Conservation (phyloP, 768 basidiomycete species). For the Termitomyces sp. region DNA sequence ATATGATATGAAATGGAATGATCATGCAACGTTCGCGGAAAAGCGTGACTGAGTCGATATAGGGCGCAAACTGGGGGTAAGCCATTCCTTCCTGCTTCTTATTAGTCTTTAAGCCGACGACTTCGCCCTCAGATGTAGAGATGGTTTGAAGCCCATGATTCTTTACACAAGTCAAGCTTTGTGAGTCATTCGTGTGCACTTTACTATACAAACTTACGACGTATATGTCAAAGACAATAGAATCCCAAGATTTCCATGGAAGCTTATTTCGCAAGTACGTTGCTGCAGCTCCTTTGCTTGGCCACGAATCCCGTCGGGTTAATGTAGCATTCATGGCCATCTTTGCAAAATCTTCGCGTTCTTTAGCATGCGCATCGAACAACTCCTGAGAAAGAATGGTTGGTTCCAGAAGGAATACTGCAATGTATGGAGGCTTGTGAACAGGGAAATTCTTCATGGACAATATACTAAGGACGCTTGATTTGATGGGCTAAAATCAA, state of each 20-base stretch:
- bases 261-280: conserved; percentile 18
- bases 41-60: conserved; percentile 11
- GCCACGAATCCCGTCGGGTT: conserved; percentile 23
- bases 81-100: conserved; percentile 13
- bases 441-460: conserved; percentile 12
- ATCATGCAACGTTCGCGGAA: conserved; percentile 7
- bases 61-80: conserved; percentile 13
- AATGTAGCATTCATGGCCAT: conserved; percentile 15
- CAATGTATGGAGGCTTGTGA: conserved; percentile 15
- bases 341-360: conserved; percentile 10
- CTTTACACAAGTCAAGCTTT: conserved; percentile 1
- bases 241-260: conserved; percentile 28
- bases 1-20: conserved; percentile 16
- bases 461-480: conserved; percentile 8
- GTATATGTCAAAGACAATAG: conserved; percentile 22
- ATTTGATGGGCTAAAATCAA: no score
- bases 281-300: conserved; percentile 21
- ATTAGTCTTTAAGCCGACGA: conserved; percentile 6
- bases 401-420: conserved; percentile 30
- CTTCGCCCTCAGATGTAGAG: neutral
- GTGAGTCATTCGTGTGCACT: neutral
- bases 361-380: conserved; percentile 16
- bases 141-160: conserved; percentile 11
- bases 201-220: conserved; percentile 15
- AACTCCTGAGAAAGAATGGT: conserved; percentile 23